A percentile compares a stretch with the other conserved stretches of the same genome.
Conservation (phyloP, 129 eudicot genomes). For the Saussurea involucrata region DNA sequence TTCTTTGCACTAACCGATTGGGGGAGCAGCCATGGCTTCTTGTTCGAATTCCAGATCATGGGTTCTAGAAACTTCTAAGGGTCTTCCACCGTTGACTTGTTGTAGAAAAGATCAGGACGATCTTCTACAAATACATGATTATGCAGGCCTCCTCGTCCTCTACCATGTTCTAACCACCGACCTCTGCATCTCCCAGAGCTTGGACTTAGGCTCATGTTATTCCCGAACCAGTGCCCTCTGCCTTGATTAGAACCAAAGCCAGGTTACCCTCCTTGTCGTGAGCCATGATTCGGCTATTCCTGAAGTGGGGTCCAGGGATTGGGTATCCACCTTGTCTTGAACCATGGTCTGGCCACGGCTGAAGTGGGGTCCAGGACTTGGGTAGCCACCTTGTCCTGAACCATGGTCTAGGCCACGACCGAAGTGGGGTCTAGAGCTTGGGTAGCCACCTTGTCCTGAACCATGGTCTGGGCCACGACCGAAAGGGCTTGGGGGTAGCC, state of each 20-base stretch:
- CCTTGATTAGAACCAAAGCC: conserved; percentile 34
- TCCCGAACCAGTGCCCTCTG: conserved; percentile 36
- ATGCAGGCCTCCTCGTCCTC: conserved; percentile 42
- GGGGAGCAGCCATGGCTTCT: conserved; percentile 45
- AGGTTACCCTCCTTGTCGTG: conserved; percentile 31
- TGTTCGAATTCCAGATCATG: conserved; percentile 41
- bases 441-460: no score
- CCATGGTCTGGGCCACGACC: background rate
- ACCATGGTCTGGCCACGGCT: background rate
- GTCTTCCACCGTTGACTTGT: conserved; percentile 75
- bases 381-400: no score
- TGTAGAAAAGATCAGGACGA: conserved; percentile 43
- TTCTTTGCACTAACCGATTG: conserved; percentile 41
- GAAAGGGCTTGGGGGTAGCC: conserved; percentile 33
- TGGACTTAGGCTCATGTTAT: conserved; percentile 21
- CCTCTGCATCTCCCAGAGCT: conserved; percentile 47
- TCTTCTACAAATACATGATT: conserved; percentile 42
- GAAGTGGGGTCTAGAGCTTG: no score
- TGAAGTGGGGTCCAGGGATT: conserved; percentile 24
- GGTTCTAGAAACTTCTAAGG: conserved; percentile 71
- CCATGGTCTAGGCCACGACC: no score
- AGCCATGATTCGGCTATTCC: conserved; percentile 21
- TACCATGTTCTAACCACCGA: conserved; percentile 28
- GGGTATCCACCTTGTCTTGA: conserved; percentile 28
- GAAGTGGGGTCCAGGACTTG: no score